These are phyloP conservation scores for Trebouxia sp. DNA, from an alignment of 139 green algal species.

Conservation along the genomic window DNA sequence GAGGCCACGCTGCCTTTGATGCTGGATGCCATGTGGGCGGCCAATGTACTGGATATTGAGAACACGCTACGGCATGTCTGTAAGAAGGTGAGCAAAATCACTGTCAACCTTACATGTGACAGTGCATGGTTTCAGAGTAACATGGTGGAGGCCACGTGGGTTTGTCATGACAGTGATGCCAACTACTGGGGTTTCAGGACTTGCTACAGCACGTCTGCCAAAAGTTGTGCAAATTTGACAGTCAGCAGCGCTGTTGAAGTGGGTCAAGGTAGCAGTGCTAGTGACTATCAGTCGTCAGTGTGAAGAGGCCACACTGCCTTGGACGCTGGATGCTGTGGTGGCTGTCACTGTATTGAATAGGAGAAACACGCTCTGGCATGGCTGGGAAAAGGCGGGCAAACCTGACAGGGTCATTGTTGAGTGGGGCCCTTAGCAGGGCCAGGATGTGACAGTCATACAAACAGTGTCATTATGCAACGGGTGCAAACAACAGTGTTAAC, in stretches of 20 bases:
- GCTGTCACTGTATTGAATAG: background rate
- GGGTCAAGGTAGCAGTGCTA: background rate
- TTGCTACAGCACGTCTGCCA: background rate
- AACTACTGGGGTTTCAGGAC: background rate
- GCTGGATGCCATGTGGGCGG: conserved; percentile 93
- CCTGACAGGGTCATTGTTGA: no score
- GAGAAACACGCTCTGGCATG: background rate
- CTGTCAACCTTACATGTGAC: no score
- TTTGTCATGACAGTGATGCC: background rate
- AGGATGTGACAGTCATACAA: no score
- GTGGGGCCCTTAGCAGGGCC: no score
- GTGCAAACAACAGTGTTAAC: no score
- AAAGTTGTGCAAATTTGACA: background rate
- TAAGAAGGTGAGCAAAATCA: conserved; percentile 31
- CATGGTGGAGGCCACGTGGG: background rate
- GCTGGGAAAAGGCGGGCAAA: background rate
- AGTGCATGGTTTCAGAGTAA: background rate
- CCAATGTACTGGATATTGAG: conserved; percentile 91
- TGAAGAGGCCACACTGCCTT: background rate
- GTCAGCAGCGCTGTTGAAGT: background rate
- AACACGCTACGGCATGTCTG: conserved; percentile 75
- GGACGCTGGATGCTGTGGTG: background rate
- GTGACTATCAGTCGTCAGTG: background rate
- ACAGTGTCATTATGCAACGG: no score
- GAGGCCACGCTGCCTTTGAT: conserved; percentile 79